phyloP scores from a whole-genome alignment of 2,329 filamentous ascomycete genomes.

The Pseudogymnoascus destructans region DNA sequence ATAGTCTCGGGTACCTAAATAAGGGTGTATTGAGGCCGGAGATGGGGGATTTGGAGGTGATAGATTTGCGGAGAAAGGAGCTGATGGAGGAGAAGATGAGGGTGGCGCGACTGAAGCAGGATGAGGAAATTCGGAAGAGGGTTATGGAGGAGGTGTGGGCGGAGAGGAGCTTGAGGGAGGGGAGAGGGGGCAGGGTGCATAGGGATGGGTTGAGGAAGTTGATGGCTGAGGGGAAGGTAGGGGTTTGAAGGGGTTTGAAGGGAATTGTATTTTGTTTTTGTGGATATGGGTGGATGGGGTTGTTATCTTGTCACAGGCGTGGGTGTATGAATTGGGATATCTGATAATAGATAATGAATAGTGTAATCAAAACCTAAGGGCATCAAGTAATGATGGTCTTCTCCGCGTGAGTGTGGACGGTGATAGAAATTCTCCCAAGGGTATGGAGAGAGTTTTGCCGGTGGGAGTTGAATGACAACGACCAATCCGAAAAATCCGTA shows the following conservation, averaged over 20 bases:
- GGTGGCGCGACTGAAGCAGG: slow-evolving; percentile 23
- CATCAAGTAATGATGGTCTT: background rate
- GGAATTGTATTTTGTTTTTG: background rate
- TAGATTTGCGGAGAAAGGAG: slow-evolving; percentile 2
- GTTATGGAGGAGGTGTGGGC: background rate
- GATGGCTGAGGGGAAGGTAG: slow-evolving; percentile 5
- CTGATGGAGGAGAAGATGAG: slow-evolving; percentile 6
- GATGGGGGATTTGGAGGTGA: slow-evolving; percentile 4
- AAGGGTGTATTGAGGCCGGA: background rate
- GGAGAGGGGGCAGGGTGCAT: slow-evolving; percentile 9
- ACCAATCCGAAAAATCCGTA: no score
- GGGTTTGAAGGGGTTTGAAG: slow-evolving; percentile 5
- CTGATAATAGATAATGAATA: slow-evolving; percentile 2
- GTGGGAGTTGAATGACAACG: no score
- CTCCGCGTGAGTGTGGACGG: background rate
- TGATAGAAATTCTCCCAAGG: background rate
- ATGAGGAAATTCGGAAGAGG: background rate
- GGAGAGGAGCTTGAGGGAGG: background rate
- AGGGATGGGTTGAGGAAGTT: slow-evolving; percentile 6
- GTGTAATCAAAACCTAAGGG: background rate
- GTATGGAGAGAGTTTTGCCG: background rate
- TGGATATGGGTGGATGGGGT: background rate
- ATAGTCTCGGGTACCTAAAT: slow-evolving; percentile 1
- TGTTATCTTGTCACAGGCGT: background rate
- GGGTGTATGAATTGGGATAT: background rate